These are phyloP conservation scores for Coniochaeta pulveracea DNA, from an alignment of 2,329 filamentous ascomycete species.

Conservation along the genomic window DNA sequence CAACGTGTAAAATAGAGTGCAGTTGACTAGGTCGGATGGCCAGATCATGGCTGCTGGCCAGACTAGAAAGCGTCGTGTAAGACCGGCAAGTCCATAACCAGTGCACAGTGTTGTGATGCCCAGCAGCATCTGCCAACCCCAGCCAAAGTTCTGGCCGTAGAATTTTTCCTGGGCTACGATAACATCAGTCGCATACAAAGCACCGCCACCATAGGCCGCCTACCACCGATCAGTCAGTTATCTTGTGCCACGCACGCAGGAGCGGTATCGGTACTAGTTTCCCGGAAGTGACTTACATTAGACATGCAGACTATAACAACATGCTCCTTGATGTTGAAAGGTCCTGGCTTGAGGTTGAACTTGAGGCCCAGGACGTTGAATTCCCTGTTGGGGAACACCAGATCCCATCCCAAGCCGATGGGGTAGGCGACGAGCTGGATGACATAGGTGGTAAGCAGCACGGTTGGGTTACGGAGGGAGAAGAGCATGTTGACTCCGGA, in stretches of 20 bases:
- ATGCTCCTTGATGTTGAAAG: conserved; percentile 52
- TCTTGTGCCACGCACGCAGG: background rate
- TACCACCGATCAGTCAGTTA: conserved; percentile 14
- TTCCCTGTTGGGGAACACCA: conserved; percentile 39
- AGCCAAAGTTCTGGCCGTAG: conserved; percentile 45
- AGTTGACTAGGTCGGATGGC: conserved; percentile 49
- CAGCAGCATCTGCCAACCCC: conserved; percentile 48
- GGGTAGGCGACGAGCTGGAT: conserved; percentile 53
- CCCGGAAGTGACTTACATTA: conserved; percentile 40
- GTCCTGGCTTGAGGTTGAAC: conserved; percentile 44
- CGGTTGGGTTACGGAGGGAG: conserved; percentile 45
- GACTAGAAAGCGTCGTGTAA: conserved; percentile 47
- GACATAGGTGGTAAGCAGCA: conserved; percentile 49
- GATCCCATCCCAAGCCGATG: conserved; percentile 41
- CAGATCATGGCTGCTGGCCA: conserved; percentile 55
- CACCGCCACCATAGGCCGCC: conserved; percentile 46
- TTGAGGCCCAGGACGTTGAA: conserved; percentile 39
- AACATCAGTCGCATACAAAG: conserved; percentile 43
- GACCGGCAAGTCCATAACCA: conserved; percentile 51
- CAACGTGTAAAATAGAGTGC: conserved; percentile 51
- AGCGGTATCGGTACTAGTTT: background rate
- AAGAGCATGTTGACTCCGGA: conserved; percentile 52
- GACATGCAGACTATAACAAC: conserved; percentile 53
- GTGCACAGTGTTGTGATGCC: conserved; percentile 50
- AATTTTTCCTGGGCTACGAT: conserved; percentile 42